Conservation (phyloP, 2,329 filamentous ascomycete genomes). For the Sporothrix schenckii region DNA sequence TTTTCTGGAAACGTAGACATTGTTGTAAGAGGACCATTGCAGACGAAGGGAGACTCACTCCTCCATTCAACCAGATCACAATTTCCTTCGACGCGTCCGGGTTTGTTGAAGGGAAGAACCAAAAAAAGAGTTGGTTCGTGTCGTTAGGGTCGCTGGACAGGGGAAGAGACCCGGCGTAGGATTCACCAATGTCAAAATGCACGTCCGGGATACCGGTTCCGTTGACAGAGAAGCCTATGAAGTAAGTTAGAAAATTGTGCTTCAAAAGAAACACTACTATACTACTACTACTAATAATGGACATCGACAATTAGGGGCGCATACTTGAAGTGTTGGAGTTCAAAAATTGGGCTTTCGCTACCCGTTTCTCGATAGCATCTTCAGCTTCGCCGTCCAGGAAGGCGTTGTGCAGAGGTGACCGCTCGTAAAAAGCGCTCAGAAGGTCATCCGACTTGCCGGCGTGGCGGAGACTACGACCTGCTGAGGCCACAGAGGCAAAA, state of each 20-base stretch:
- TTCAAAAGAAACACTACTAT: too few relatives aligned
- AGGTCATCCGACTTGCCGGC: constrained; percentile 29
- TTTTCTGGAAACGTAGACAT: neutral
- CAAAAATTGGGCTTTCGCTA: constrained; percentile 30
- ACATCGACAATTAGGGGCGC: neutral
- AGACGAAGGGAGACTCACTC: constrained; percentile 41
- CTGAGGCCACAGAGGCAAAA: constrained; percentile 26
- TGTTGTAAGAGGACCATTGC: neutral
- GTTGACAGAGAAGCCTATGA: constrained; percentile 64
- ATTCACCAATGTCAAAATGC: constrained; percentile 68
- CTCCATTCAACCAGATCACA: constrained; percentile 64
- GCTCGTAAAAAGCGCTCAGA: neutral
- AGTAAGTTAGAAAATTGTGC: neutral
- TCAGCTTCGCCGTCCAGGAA: neutral
- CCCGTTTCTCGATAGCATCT: neutral
- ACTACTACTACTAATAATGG: neutral
- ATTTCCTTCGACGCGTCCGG: constrained; percentile 58
- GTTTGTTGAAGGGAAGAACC: constrained; percentile 66
- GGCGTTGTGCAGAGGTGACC: neutral
- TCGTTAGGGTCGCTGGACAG: constrained; percentile 54
- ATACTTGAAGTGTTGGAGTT: constrained; percentile 35
- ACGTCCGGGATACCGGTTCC: constrained; percentile 68
- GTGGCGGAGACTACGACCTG: constrained; percentile 34
- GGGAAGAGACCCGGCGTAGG: constrained; percentile 65
- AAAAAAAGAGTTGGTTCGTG: constrained; percentile 61